These are phyloP conservation scores for Chrysoporthe puriensis DNA, from an alignment of 2,329 filamentous ascomycete species.

Conservation along the genomic window DNA sequence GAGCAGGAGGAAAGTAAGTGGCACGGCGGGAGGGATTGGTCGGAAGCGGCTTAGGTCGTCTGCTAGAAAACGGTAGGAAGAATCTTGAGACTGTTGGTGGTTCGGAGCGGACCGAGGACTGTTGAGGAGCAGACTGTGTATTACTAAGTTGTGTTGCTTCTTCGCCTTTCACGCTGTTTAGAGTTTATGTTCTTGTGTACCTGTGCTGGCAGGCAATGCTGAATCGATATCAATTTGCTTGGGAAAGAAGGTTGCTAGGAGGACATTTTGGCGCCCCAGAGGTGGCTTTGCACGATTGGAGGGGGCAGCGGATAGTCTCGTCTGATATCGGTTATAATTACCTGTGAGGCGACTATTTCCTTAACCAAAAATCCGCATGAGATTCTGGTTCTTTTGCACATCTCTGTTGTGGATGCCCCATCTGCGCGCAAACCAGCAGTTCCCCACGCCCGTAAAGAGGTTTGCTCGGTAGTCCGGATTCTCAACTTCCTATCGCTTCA, in stretches of 20 bases:
- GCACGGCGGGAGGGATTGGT: conserved; percentile 6
- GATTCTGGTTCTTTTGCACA: background rate
- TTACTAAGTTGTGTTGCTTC: background rate
- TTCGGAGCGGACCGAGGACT: background rate
- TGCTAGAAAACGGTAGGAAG: conserved; percentile 33
- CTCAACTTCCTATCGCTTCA: background rate
- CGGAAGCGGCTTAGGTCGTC: conserved; percentile 40
- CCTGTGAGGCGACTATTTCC: background rate
- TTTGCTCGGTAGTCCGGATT: too few relatives aligned
- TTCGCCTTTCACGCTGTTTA: background rate
- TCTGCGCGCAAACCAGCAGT: too few relatives aligned
- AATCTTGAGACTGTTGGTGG: background rate
- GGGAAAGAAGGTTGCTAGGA: background rate
- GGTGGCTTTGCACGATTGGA: background rate
- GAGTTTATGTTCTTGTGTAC: background rate
- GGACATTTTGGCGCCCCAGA: background rate
- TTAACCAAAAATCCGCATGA: background rate
- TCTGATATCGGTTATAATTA: conserved; percentile 1
- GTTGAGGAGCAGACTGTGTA: background rate
- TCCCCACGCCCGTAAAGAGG: too few relatives aligned
- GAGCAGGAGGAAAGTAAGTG: conserved; percentile 18
- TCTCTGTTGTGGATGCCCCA: background rate
- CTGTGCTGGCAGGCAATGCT: background rate
- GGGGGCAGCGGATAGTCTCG: background rate
- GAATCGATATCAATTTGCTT: background rate